Base-by-base conservation (phyloP, 257 asterid genomes). In the Petunia axillaris region DNA sequence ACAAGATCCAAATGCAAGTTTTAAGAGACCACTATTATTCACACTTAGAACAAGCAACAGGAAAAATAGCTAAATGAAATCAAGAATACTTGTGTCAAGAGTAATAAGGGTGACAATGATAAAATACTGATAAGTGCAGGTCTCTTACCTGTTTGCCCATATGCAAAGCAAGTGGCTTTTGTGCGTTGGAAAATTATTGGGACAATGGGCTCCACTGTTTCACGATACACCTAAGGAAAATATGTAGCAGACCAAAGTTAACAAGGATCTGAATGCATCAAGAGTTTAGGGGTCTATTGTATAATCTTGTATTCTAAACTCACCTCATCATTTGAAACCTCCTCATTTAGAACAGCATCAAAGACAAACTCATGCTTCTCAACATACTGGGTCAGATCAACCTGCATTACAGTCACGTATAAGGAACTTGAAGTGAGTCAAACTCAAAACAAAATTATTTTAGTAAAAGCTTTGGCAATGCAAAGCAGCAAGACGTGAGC, bases 281-380 rank as follows among this genome's bases (percentile, higher is more conserved):
- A 41, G 60, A 48, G 39, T 64, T 79, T 64, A 10, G 74, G 59
- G 8, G 39, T 52, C 58, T 55, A 25, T 25, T 37, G 5, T 36
- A 43, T 37, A 46, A 63, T 25, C 73, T 8, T 46, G 81, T 36
- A 79, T 54, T 64, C 63, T 79, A 77, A 36, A 82, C 74, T 89
- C 82, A 96, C 99, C 98, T 96, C 98, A 78, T 94, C 98, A 87
- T 96, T 96, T 74, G 99, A 96, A 81, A 96, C 99, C 88, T 96
- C 98, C 86, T 96, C 99, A 79, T 96, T 81, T 64, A 96, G 88
- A 85, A 96, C 99, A 10, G 99, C 99, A 89, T 96, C 99, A 90
- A 92, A 96, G 82, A 93, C 97, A 88, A 96, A 96, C 87, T 91
- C 99, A 85, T 94, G 98, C 87, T 93, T 94, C 93, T 96, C 99